Evolutionary conservation across 2,329 filamentous ascomycete genomes (phyloP).

Genomic region (Talaromyces piceae): DNA sequence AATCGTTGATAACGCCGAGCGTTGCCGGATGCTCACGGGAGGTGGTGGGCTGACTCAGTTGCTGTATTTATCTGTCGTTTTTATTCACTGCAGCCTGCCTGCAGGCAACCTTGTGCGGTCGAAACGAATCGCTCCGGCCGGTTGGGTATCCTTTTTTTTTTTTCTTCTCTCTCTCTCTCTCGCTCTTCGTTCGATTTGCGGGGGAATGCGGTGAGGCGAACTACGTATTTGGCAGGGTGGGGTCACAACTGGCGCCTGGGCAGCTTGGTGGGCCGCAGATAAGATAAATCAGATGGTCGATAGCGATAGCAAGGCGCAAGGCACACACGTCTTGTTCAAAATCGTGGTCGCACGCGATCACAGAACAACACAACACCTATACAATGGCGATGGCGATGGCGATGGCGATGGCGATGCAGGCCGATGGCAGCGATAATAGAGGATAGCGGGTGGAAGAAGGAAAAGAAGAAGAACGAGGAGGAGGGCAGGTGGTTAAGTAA

Average conservation of each 20-base stretch:
- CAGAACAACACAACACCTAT: no score
- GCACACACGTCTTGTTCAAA: no score
- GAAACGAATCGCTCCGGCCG: background rate
- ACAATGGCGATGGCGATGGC: background rate
- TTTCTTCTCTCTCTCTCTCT: no score
- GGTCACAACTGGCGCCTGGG: background rate
- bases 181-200: background rate
- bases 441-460: background rate
- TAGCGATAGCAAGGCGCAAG: no score
- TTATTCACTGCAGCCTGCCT: background rate
- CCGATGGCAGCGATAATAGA: background rate
- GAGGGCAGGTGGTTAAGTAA: no score
- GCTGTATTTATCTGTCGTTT: no score
- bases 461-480: background rate
- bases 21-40: background rate
- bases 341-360: no score
- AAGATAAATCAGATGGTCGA: background rate
- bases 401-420: background rate
- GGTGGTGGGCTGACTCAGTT: background rate
- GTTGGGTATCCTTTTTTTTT: no score
- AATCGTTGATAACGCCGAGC: background rate
- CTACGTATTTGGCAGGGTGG: background rate
- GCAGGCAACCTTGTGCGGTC: background rate
- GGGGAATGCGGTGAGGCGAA: background rate
- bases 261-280: background rate